Base-by-base conservation (phyloP, 768 basidiomycete genomes). In the Nidularia pulvinata region DNA sequence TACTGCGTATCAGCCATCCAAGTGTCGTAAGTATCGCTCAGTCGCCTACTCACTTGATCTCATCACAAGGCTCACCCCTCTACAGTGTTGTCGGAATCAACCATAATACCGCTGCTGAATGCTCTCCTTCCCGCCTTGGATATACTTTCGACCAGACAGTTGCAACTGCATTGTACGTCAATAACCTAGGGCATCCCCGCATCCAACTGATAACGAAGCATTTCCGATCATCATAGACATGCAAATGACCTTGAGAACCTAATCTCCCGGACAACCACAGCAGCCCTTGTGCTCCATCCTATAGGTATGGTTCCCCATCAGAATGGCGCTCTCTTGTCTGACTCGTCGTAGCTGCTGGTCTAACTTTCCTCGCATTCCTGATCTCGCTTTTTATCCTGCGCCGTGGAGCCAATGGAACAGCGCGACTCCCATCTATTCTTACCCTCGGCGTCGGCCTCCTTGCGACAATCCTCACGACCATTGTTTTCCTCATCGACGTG, bases 131-230 rank as follows among this genome's bases (percentile, higher is more conserved):
- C 5, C 68, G 73, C 42, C 73, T 86, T 1, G 85, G 85, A 22
- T 87, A 83, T 69, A 75, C 72, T 32, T 74, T 87, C 56, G 82
- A 85, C 65, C 59, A 67, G 47, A 75, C 64, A 33, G 70, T 87
- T 16, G 74, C 80, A 35, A 62, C 65, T 45, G 73, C 73, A 30
- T 65, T 82, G 74, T 77, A 74, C 54, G 76, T 57, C n/a, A 46
- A 44, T 46, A 51, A 43, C 54, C 47, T 51, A 10, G n/a, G n/a
- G n/a, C 54, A 48, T 57, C 56, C 25, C 25, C 25, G 25, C 25
- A 51, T 56, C 32, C 52, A 44, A 53, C 56, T 57, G 44, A 45
- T 56, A 51, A 48, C 51, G 55, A 44, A 45, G 48, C n/a, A 46
- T 36, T 55, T 58, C 44, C 33, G 42, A 37, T 14, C 45, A 25